Base-by-base conservation (phyloP, 805 yeast species). In the Metschnikowia henanensis region DNA sequence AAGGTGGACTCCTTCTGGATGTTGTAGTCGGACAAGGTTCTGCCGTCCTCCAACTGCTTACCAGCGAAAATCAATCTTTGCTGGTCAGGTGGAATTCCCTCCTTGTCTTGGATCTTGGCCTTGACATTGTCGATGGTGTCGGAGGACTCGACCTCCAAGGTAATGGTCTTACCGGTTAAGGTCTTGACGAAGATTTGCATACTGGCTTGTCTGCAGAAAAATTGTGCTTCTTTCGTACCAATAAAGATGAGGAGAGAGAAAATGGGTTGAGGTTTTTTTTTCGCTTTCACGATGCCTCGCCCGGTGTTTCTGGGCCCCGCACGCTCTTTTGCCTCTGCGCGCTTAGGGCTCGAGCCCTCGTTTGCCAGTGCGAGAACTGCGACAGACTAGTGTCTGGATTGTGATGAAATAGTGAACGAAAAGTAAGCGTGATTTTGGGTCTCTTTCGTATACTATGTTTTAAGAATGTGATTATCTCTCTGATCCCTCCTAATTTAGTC, bases 1-100 rank as follows among this genome's bases (percentile, higher is more conserved):
- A 92, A 76, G 58, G 99, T 92, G 54, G 99, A 92, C 82, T 92
- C 99, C 87, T 92, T 92, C 80, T 92, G 98, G 79, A 92, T 94
- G 90, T 92, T 92, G 95, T 94, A 94, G 82, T 92, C 98, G 60
- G 96, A 87, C 64, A 92, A 81, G 60, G 98, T 94, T 83, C 98
- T 89, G 72, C 97, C 97, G 68, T 92, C 97, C 81, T 92, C 97
- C 70, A 92, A 87, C 80, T 92, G 99, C 84, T 92, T 92, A 81
- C 99, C 99, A 70, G 98, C 98, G 71, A 94, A 92, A 83, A 92
- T 92, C 69, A 94, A 86, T 81, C 99, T 89, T 81, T 92, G 98
- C 77, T 92, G 98, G 78, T 92, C 97, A 68, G 98, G 97, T 75
- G 98, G 98, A 62, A 92, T 92, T 72, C 97, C 97, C 77, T 92